Conservation (phyloP, 2,329 filamentous ascomycete genomes). For the Penicillium sp. region DNA sequence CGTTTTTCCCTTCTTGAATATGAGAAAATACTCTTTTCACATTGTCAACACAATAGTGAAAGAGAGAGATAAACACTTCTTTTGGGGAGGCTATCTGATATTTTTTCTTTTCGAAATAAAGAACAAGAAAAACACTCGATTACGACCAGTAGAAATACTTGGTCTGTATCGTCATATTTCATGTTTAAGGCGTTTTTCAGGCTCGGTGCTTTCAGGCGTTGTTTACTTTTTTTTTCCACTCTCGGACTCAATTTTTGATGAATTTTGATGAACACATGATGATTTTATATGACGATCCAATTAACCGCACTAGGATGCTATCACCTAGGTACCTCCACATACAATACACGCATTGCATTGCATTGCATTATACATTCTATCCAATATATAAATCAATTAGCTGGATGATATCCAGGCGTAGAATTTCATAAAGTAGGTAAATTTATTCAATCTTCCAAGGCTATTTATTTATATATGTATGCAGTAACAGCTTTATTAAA, state of each 20-base stretch:
- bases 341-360: not conserved
- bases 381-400: too few species aligned
- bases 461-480: not conserved
- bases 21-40: too few species aligned
- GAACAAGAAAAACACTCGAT: not conserved
- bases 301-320: too few species aligned
- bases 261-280: not conserved
- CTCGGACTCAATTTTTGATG: not conserved
- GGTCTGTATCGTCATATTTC: too few species aligned
- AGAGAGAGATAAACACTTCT: too few species aligned
- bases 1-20: too few species aligned
- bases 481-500: not conserved
- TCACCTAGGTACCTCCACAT: not conserved
- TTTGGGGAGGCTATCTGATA: not conserved
- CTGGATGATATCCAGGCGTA: too few species aligned
- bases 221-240: not conserved
- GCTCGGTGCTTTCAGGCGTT: not conserved
- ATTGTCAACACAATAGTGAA: too few species aligned
- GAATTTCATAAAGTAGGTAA: too few species aligned
- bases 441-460: too few species aligned
- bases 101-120: not conserved
- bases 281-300: not conserved
- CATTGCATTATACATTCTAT: not conserved
- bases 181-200: too few species aligned
- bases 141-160: too few species aligned